These are phyloP conservation scores for Diaporthe longicolla DNA, from an alignment of 2,329 filamentous ascomycete genomes.

Conservation along the genomic window DNA sequence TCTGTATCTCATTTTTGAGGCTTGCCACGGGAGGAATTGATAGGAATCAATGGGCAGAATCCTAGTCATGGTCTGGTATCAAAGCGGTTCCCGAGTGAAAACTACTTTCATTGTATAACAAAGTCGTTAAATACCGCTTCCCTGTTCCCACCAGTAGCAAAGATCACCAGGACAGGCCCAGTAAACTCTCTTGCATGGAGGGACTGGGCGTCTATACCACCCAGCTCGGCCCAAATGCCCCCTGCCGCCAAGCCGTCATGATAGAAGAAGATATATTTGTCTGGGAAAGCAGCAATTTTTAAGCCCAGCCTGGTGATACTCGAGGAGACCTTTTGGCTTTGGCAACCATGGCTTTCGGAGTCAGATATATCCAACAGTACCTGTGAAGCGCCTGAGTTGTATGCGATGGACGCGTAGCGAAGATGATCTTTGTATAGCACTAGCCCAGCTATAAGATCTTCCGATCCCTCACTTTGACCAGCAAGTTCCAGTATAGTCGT, in stretches of 20 bases:
- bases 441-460: not conserved
- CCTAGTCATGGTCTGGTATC: too few species aligned
- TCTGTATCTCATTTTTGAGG: too few species aligned
- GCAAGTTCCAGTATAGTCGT: not conserved
- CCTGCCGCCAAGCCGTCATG: not conserved
- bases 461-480: not conserved
- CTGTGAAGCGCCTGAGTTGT: not conserved
- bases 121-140: not conserved
- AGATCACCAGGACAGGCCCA: not conserved
- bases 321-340: not conserved
- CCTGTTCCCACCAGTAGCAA: not conserved
- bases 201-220: not conserved
- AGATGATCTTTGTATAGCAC: constrained; percentile 11
- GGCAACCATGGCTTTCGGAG: not conserved
- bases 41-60: too few species aligned
- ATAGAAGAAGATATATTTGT: not conserved
- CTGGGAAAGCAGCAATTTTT: not conserved
- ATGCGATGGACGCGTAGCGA: constrained; percentile 1
- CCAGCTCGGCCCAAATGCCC: not conserved
- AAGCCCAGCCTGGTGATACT: not conserved
- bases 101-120: not conserved
- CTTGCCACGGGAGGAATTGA: too few species aligned
- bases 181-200: constrained; percentile 12
- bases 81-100: too few species aligned
- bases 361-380: constrained; percentile 1